Evolutionary conservation across 257 asterid genomes (phyloP).

Genomic region (Prunella vulgaris): DNA sequence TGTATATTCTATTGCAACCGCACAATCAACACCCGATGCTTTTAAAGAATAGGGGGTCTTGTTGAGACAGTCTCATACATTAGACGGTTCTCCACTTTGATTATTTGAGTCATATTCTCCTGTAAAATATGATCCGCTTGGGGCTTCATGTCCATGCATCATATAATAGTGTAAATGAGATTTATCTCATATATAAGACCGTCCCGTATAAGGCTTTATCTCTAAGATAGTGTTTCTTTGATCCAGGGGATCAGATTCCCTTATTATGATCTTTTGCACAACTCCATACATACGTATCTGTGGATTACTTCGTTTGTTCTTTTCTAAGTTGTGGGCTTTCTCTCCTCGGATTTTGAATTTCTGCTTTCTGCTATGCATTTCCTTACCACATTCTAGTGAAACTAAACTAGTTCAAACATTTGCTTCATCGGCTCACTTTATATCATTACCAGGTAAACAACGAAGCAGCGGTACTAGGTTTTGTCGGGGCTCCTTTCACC

Average conservation of each 20-base stretch:
- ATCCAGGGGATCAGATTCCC: no score
- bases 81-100: no score
- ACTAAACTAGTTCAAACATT: neutral
- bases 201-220: no score
- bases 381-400: neutral
- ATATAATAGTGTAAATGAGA: no score
- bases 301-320: no score
- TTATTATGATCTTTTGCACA: no score
- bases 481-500: slow-evolving; percentile 98
- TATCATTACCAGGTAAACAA: slow-evolving; percentile 59
- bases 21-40: neutral
- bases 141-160: no score
- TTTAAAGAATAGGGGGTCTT: neutral
- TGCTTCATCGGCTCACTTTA: slow-evolving; percentile 11
- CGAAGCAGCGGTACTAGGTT: slow-evolving; percentile 98
- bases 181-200: no score
- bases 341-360: neutral
- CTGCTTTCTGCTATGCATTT: slow-evolving; percentile 4
- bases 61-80: no score
- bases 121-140: no score
- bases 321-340: neutral
- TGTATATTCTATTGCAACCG: neutral
- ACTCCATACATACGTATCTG: neutral
- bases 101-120: no score
- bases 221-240: no score